phyloP scores from a whole-genome alignment of 2,329 filamentous ascomycete genomes.

The Lasiodiplodia theobromae region DNA sequence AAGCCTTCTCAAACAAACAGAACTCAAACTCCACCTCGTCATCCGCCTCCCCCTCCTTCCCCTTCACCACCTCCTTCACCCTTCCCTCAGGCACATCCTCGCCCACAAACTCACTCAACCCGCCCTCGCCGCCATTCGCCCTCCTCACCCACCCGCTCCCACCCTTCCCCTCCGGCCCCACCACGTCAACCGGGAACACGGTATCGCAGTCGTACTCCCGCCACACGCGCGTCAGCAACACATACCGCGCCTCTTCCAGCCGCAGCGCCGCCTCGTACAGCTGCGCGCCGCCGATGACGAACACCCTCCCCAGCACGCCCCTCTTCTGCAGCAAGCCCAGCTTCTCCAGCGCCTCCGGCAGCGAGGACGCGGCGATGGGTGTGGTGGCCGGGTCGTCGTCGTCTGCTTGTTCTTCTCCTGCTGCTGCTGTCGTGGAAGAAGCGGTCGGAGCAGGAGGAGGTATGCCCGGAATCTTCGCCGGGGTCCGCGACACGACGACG shows the following conservation, averaged over 20 bases:
- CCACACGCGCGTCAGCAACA: conserved; percentile 74
- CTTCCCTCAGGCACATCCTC: conserved; percentile 66
- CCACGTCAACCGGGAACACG: conserved; percentile 70
- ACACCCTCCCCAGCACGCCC: conserved; percentile 65
- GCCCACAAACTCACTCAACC: conserved; percentile 70
- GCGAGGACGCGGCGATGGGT: not conserved
- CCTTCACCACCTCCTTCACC: conserved; percentile 41
- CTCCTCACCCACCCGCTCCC: conserved; percentile 61
- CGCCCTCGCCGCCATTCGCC: conserved; percentile 57
- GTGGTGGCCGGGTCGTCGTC: not conserved
- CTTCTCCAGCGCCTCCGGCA: conserved; percentile 7
- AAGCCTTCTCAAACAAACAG: conserved; percentile 66
- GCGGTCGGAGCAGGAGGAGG: not conserved
- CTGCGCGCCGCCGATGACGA: conserved; percentile 89
- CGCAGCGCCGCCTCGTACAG: conserved; percentile 78
- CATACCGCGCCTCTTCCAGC: conserved; percentile 63
- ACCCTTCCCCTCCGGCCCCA: conserved; percentile 43
- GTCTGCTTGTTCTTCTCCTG: no score
- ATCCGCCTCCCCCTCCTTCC: conserved; percentile 56
- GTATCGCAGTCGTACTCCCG: conserved; percentile 79
- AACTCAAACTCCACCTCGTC: conserved; percentile 72
- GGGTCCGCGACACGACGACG: conserved; percentile 73
- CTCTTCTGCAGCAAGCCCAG: conserved; percentile 32
- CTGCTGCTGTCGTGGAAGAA: not conserved
- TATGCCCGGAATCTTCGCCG: not conserved